Conservation (phyloP, 495 filamentous ascomycete genomes). For the Aspergillus asperescens region DNA sequence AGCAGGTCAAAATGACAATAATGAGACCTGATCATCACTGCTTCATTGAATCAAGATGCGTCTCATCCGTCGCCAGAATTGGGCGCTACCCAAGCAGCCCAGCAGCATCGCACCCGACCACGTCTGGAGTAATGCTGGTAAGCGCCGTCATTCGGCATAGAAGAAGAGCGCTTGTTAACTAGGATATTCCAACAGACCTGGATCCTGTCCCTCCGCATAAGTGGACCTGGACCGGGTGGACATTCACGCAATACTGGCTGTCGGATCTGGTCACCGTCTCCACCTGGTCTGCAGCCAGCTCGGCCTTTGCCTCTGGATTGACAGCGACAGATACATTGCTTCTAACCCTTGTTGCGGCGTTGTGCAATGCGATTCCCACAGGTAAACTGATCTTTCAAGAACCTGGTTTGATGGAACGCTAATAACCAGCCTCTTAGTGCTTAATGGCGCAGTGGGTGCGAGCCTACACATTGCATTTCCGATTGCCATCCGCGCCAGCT, state of each 20-base stretch:
- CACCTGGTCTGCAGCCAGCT: slow-evolving; percentile 8
- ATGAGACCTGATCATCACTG: too few species aligned
- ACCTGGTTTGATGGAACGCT: neutral
- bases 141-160: neutral
- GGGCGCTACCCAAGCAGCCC: slow-evolving; percentile 8
- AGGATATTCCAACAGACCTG: slow-evolving; percentile 1
- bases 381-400: neutral
- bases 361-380: slow-evolving; percentile 9
- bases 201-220: slow-evolving; percentile 8
- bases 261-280: slow-evolving; percentile 10
- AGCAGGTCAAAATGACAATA: too few species aligned
- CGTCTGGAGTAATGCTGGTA: slow-evolving; percentile 11
- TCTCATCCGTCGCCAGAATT: neutral
- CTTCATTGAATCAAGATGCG: slow-evolving; percentile 5
- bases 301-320: slow-evolving; percentile 7
- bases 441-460: slow-evolving; percentile 6
- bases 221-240: slow-evolving; percentile 11
- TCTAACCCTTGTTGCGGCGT: slow-evolving; percentile 2
- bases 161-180: neutral
- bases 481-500: slow-evolving; percentile 6
- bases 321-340: slow-evolving; percentile 5
- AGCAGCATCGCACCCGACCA: slow-evolving; percentile 11
- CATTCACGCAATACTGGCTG: slow-evolving; percentile 8
- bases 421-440: neutral
- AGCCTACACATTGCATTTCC: slow-evolving; percentile 6